Conservation (phyloP, 2,329 filamentous ascomycete genomes). For the Neocucurbitaria cava region DNA sequence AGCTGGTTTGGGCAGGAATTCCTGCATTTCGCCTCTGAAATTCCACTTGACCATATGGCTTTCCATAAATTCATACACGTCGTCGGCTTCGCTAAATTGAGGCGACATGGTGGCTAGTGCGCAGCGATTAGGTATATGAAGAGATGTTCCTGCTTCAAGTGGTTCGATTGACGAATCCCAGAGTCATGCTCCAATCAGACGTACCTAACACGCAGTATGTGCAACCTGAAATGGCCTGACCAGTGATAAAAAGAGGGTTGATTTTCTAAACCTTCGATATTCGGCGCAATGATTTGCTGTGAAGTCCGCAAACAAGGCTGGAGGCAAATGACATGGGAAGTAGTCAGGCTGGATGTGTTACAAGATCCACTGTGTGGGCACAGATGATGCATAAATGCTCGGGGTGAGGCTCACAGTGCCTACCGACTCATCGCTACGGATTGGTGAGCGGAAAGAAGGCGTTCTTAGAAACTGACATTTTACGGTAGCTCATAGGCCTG, state of each 20-base stretch:
- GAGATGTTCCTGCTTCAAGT: neutral
- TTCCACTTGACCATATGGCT: constrained; percentile 2
- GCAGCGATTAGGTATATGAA: neutral
- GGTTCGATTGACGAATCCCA: neutral
- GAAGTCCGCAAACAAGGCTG: neutral
- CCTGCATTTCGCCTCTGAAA: constrained; percentile 5
- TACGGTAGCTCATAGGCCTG: neutral
- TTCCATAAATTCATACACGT: constrained; percentile 9
- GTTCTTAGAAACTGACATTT: neutral
- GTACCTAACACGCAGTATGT: neutral
- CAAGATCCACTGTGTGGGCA: neutral
- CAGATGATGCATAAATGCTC: neutral
- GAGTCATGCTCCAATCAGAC: neutral
- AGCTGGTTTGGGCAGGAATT: constrained; percentile 11
- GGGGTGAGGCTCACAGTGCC: neutral
- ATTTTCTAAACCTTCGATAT: neutral
- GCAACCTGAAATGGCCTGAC: neutral
- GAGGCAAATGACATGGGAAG: too few relatives aligned
- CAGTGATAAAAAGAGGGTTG: neutral
- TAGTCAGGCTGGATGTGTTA: neutral
- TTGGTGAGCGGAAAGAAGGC: neutral
- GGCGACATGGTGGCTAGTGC: neutral
- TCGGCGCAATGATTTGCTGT: neutral
- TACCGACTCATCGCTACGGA: neutral
- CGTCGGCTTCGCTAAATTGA: neutral